phyloP scores from a whole-genome alignment of 1,284 basidiomycete species.

The Omphalotus olearius region DNA sequence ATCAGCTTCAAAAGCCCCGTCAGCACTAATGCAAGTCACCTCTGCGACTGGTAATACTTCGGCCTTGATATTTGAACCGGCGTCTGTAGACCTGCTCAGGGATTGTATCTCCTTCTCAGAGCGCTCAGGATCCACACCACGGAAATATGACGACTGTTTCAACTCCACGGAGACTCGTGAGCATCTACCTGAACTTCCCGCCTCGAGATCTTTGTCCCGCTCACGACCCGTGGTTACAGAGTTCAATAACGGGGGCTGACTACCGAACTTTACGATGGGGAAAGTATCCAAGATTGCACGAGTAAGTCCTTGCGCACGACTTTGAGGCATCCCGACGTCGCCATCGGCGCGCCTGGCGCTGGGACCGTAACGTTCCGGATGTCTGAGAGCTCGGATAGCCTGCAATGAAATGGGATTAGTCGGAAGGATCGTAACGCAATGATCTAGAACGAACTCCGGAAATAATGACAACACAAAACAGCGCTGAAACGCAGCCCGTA shows the following conservation, averaged over 20 bases:
- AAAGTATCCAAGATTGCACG: constrained; percentile 93
- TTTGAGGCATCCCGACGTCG: constrained; percentile 48
- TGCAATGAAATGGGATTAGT: constrained; percentile 23
- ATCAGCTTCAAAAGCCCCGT: neutral
- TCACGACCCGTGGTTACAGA: no score
- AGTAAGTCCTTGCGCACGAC: constrained; percentile 75
- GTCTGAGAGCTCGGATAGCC: constrained; percentile 78
- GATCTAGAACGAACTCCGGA: constrained; percentile 57
- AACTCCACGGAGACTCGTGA: no score
- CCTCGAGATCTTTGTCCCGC: constrained; percentile 24
- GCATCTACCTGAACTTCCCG: constrained; percentile 7
- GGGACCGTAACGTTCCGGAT: constrained; percentile 90
- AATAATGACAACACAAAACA: constrained; percentile 79
- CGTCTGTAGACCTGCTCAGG: no score
- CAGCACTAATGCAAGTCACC: no score
- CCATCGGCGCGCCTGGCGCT: constrained; percentile 43
- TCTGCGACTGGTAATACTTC: no score
- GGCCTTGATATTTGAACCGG: no score
- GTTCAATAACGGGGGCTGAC: neutral
- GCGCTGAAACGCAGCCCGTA: constrained; percentile 77
- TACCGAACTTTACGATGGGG: constrained; percentile 84
- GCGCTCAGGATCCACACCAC: no score
- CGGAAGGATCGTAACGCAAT: constrained; percentile 11
- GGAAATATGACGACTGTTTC: no score
- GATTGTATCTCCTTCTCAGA: no score